phyloP scores from a whole-genome alignment of 108 stramenopile species.

The Fragilariopsis cylindrus region DNA sequence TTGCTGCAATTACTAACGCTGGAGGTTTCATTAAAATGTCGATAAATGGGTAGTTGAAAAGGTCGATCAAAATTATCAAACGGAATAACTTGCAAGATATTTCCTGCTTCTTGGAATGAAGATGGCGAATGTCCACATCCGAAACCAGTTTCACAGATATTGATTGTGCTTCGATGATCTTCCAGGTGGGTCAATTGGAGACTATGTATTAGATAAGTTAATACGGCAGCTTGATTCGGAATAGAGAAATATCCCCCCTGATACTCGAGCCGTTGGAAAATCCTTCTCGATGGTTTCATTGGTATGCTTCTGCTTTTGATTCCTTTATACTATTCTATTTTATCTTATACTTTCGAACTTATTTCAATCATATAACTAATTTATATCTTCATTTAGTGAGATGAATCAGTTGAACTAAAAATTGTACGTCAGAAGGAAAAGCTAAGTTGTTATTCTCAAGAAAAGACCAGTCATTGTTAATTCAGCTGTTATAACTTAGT shows the following conservation, averaged over 20 bases:
- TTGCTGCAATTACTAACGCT: background rate
- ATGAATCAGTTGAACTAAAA: no score
- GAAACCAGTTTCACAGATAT: slow-evolving; percentile 59
- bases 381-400: no score
- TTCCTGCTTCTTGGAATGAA: slow-evolving; percentile 13
- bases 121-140: slow-evolving; percentile 53
- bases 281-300: slow-evolving; percentile 9
- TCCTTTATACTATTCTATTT: no score
- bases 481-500: no score
- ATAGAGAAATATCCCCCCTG: slow-evolving; percentile 61
- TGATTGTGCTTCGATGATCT: background rate
- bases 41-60: slow-evolving; percentile 31
- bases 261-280: slow-evolving; percentile 35
- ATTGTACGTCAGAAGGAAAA: no score
- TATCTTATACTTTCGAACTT: no score
- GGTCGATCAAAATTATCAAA: slow-evolving; percentile 64
- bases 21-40: slow-evolving; percentile 22
- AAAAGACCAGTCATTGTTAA: no score
- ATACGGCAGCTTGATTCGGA: slow-evolving; percentile 41
- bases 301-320: no score
- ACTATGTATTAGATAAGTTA: slow-evolving; percentile 15
- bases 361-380: no score
- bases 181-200: background rate
- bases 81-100: slow-evolving; percentile 1
- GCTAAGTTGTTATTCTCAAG: no score